Conservation (phyloP, 257 asterid genomes). For the Solanum appendiculatum region DNA sequence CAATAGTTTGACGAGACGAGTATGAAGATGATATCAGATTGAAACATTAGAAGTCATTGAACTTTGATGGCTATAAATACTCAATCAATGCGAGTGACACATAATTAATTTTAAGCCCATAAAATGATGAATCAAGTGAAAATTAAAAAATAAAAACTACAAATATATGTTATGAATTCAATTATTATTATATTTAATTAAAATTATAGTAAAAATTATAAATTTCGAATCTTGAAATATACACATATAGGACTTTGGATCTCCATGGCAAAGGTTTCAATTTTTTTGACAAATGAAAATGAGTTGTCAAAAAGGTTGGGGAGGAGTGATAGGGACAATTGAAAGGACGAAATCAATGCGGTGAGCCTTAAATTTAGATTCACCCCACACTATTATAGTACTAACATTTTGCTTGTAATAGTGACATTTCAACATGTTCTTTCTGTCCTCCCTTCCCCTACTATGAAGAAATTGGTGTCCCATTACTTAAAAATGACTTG, state of each 20-base stretch:
- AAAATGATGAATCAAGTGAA: no score
- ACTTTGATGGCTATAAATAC: not conserved
- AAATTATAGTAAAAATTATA: no score
- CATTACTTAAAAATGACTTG: not conserved
- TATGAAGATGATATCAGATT: not conserved
- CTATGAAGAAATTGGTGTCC: not conserved
- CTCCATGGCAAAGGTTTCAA: not conserved
- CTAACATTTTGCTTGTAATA: not conserved
- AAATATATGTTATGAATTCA: no score
- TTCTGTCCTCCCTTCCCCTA: not conserved
- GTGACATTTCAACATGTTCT: not conserved
- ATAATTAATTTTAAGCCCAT: not conserved
- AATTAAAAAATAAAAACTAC: no score
- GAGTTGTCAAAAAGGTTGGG: not conserved
- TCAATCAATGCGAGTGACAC: fast-evolving
- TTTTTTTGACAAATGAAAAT: not conserved
- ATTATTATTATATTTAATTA: no score
- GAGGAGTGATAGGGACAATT: not conserved
- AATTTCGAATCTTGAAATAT: not conserved
- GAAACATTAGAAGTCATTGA: not conserved
- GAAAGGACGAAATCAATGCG: not conserved
- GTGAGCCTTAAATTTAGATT: not conserved
- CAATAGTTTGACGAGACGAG: not conserved
- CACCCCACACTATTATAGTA: not conserved
- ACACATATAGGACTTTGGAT: not conserved